These are phyloP conservation scores for Arxiozyma telluris DNA, from an alignment of 1,139 yeast species.

Conservation along the genomic window DNA sequence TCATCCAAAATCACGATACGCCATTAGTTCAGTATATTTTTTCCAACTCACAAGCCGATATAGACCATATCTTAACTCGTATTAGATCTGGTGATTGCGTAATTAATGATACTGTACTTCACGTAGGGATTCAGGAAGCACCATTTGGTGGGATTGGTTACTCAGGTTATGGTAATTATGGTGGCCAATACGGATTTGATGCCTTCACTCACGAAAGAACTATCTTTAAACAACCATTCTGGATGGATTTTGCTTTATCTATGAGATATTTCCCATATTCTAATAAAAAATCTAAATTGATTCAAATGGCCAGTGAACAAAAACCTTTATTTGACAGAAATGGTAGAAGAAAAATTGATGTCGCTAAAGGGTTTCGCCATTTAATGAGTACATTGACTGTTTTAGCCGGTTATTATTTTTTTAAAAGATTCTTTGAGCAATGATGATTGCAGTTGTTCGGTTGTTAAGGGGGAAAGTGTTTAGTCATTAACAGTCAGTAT, in stretches of 20 bases:
- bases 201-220: slow-evolving; percentile 74
- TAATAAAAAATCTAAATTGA: slow-evolving; percentile 30
- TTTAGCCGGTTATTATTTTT: neutral
- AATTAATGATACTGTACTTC: slow-evolving; percentile 66
- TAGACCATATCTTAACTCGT: slow-evolving; percentile 41
- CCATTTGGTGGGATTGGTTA: slow-evolving; percentile 92
- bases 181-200: slow-evolving; percentile 64
- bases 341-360: slow-evolving; percentile 1
- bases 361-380: neutral
- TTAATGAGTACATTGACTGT: neutral
- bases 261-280: slow-evolving; percentile 66
- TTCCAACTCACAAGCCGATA: slow-evolving; percentile 45
- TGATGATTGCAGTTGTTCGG: neutral
- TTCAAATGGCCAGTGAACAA: slow-evolving; percentile 15
- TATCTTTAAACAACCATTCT: slow-evolving; percentile 55
- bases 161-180: slow-evolving; percentile 78
- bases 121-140: slow-evolving; percentile 58
- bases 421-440: neutral
- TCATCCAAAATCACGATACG: slow-evolving; percentile 56
- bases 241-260: slow-evolving; percentile 51
- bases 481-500: neutral
- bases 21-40: slow-evolving; percentile 81
- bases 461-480: neutral
- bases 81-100: slow-evolving; percentile 70
- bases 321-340: slow-evolving; percentile 12